Percentiles rank a stretch among this genome's conserved stretches.
These are phyloP conservation scores for Trypanosomatidae sp. DNA, from an alignment of 208 protist species.

Conservation along the genomic window DNA sequence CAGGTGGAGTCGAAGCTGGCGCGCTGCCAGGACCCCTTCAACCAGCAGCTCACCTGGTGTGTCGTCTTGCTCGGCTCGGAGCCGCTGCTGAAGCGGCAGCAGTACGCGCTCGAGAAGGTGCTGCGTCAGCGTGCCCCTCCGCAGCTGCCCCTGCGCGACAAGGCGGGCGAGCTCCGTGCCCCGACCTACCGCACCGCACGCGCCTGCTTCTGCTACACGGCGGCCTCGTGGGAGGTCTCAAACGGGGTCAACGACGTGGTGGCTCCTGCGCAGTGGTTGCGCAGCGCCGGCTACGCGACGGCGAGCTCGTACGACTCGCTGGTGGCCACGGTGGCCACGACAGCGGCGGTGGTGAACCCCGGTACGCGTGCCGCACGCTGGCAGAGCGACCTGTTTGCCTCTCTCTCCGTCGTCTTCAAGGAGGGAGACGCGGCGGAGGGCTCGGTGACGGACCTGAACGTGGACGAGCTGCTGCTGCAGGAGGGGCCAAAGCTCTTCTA, in stretches of 20 bases:
- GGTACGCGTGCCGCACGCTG: slow-evolving; percentile 51
- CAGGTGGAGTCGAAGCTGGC: slow-evolving; percentile 58
- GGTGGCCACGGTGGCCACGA: slow-evolving; percentile 1
- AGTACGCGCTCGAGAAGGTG: slow-evolving; percentile 41
- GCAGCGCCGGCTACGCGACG: slow-evolving; percentile 30
- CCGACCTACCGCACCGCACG: slow-evolving; percentile 33
- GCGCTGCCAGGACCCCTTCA: slow-evolving; percentile 55
- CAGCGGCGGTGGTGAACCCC: slow-evolving; percentile 28
- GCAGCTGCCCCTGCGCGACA: slow-evolving; percentile 48
- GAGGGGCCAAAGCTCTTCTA: slow-evolving; percentile 24
- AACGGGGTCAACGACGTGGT: slow-evolving; percentile 21
- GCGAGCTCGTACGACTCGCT: slow-evolving; percentile 17
- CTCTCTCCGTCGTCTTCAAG: slow-evolving; percentile 47
- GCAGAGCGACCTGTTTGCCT: slow-evolving; percentile 68
- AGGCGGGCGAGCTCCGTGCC: slow-evolving; percentile 44
- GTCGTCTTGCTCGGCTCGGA: slow-evolving; percentile 46
- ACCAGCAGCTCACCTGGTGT: slow-evolving; percentile 68
- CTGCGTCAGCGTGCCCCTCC: slow-evolving; percentile 32
- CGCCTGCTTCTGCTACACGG: slow-evolving; percentile 63
- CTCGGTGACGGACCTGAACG: background rate
- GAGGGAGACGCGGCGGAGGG: slow-evolving; percentile 25
- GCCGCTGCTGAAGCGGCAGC: slow-evolving; percentile 28
- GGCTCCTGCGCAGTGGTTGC: slow-evolving; percentile 47
- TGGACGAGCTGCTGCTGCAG: slow-evolving; percentile 1
- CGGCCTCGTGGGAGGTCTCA: slow-evolving; percentile 22